These are phyloP conservation scores for Alternaria conjuncta DNA, from an alignment of 2,329 filamentous ascomycete genomes.

Conservation along the genomic window DNA sequence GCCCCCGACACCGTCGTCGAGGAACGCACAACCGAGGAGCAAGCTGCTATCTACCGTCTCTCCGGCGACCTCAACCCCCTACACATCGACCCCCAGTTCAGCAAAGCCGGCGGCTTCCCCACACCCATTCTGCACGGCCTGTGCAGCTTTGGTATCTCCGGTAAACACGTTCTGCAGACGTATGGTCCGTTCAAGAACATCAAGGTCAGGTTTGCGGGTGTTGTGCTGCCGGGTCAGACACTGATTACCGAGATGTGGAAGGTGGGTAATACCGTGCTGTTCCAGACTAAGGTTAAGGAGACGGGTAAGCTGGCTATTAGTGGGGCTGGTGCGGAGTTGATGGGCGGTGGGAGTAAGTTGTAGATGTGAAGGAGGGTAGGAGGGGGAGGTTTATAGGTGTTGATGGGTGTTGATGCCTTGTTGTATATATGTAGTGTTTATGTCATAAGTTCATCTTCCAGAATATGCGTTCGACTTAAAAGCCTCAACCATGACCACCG, in stretches of 20 bases:
- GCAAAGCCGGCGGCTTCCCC: constrained; percentile 94
- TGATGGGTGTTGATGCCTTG: not conserved
- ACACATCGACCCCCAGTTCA: constrained; percentile 93
- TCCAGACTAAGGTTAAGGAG: constrained; percentile 90
- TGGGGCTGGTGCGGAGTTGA: constrained; percentile 78
- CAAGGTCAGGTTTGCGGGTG: constrained; percentile 89
- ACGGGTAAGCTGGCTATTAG: constrained; percentile 88
- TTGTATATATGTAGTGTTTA: constrained; percentile 9
- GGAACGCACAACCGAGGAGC: constrained; percentile 84
- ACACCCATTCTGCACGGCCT: constrained; percentile 95
- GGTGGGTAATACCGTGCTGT: constrained; percentile 77
- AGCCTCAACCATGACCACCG: not conserved
- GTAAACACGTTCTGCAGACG: constrained; percentile 85
- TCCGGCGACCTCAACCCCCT: constrained; percentile 96
- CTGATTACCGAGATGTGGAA: constrained; percentile 95
- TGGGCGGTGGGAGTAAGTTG: constrained; percentile 56
- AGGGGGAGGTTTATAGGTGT: not conserved
- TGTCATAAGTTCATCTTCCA: not conserved
- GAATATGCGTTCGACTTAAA: not conserved
- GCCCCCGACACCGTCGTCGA: constrained; percentile 82
- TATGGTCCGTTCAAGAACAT: constrained; percentile 88
- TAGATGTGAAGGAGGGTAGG: constrained; percentile 15
- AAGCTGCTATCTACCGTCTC: constrained; percentile 90
- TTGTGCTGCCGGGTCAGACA: constrained; percentile 85
- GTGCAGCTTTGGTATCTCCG: constrained; percentile 89